Base-by-base conservation (phyloP, 345 rosid species). In the Chamaenerion angustifolium region DNA sequence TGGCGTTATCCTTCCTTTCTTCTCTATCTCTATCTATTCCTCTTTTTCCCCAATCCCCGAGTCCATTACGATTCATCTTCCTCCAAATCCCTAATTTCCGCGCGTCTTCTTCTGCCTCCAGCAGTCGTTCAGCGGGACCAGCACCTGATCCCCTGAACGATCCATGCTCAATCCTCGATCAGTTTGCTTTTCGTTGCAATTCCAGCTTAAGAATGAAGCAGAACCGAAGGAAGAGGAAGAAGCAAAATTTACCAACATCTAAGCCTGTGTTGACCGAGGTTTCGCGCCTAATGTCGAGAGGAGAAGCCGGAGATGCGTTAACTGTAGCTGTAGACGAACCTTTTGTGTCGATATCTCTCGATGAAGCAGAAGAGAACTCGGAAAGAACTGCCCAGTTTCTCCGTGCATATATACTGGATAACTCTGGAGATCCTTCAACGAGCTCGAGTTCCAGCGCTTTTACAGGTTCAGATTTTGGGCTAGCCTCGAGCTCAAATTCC, bases 281-380 rank as follows among this genome's bases (percentile, higher is more conserved):
- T 48, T 23, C 47, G 23, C 55, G 55, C 48, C 62, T 15, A 12
- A 35, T 43, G 8, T 4, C 5, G 37, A 11, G 59, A 11, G 16
- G 67, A n/a, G 18, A 60, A 46, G 17, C 61, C 46, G 2, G 45
- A 6, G 40, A 56, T 15, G 40, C 43, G 51, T 27, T 10, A 23
- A 1, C 48, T 68, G 42, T 42, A 15, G 64, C 79, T 43, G 69
- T 85, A 21, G 59, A 65, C 70, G 76, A 50, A 45, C 81, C 84
- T 17, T 83, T 81, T 48, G 72, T 61, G 19, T 77, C 76, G 40
- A 55, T 76, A 13, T 71, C 94, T 1, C n/a, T 71, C 1, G 76
- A 73, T 27, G 83, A 85, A 47, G 74, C 83, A 8, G 46, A 59
- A 4, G 83, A 79, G 4, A 80, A 76, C 66, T 61, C 63, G 12